These are phyloP conservation scores for Cutaneotrichosporon daszewskae DNA, from an alignment of 1,284 basidiomycete species.

Conservation along the genomic window DNA sequence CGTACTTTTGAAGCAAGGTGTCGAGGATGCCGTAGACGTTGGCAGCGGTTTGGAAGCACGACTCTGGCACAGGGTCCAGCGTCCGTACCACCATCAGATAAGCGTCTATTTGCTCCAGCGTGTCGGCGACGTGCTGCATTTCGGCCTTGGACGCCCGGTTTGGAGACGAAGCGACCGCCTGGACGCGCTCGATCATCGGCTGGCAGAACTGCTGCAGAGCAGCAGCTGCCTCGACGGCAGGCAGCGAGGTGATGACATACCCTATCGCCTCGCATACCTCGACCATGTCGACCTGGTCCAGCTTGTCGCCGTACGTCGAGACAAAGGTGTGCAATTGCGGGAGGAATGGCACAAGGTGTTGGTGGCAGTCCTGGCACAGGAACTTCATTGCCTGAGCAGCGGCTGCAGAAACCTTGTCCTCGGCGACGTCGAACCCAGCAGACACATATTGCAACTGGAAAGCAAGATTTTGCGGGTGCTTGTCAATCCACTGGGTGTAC, in stretches of 20 bases:
- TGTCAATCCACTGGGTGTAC: conserved; percentile 94
- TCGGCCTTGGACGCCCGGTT: conserved; percentile 54
- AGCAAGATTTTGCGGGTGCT: conserved; percentile 80
- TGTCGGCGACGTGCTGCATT: conserved; percentile 66
- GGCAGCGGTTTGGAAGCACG: conserved; percentile 70
- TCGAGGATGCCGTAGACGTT: conserved; percentile 84
- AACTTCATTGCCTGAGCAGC: conserved; percentile 95
- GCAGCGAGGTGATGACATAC: conserved; percentile 89
- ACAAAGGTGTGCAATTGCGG: conserved; percentile 89
- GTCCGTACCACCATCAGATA: conserved; percentile 75
- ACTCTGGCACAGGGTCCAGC: conserved; percentile 70
- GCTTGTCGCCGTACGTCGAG: conserved; percentile 64
- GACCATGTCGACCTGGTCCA: conserved; percentile 79
- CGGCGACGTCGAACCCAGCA: conserved; percentile 72
- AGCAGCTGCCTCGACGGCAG: conserved; percentile 69
- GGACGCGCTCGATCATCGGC: conserved; percentile 52
- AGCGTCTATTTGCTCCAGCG: conserved; percentile 80
- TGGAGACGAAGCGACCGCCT: conserved; percentile 36
- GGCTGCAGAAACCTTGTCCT: conserved; percentile 84
- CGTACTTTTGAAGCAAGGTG: conserved; percentile 69
- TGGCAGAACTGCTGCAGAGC: conserved; percentile 76
- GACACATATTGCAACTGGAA: conserved; percentile 88
- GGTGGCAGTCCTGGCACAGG: conserved; percentile 92
- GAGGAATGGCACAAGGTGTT: conserved; percentile 87
- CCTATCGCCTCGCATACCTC: conserved; percentile 94